phyloP scores from a whole-genome alignment of 495 filamentous ascomycete species.

The Cenococcum geophilum region DNA sequence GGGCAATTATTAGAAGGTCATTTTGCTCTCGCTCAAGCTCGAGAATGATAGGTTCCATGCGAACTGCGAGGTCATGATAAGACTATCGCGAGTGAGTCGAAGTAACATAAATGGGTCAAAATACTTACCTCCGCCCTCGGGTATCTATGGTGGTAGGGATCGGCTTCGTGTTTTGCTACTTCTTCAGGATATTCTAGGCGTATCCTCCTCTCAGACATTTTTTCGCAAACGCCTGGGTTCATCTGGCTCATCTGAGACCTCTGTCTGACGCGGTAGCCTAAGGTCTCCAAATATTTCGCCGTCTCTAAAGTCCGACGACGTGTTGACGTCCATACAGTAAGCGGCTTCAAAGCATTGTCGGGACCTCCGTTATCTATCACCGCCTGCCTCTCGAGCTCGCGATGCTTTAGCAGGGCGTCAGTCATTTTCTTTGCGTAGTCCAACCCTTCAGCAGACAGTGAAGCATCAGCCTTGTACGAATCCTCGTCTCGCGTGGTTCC shows the following conservation, averaged over 20 bases:
- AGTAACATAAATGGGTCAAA: conserved; percentile 3
- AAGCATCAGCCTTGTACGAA: conserved; percentile 83
- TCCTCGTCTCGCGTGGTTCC: conserved; percentile 69
- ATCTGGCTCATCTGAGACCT: conserved; percentile 93
- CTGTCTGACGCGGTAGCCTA: conserved; percentile 80
- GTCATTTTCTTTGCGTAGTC: conserved; percentile 87
- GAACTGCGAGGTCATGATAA: conserved; percentile 95
- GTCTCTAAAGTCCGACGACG: conserved; percentile 85
- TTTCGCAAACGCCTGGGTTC: conserved; percentile 93
- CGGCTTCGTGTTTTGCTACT: conserved; percentile 82
- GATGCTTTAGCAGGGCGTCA: conserved; percentile 71
- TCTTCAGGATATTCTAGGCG: conserved; percentile 78
- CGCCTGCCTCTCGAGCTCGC: conserved; percentile 69
- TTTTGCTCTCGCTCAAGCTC: conserved; percentile 96
- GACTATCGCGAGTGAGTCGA: conserved; percentile 51
- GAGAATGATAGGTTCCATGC: conserved; percentile 96
- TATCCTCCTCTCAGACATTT: conserved; percentile 76
- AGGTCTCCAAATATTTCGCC: conserved; percentile 66
- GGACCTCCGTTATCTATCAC: conserved; percentile 62
- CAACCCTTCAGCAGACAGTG: conserved; percentile 70
- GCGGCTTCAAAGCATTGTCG: conserved; percentile 60
- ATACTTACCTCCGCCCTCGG: conserved; percentile 81
- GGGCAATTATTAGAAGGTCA: conserved; percentile 94
- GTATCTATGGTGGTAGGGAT: conserved; percentile 97
- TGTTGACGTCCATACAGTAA: conserved; percentile 93